Evolutionary conservation across 768 basidiomycete genomes (phyloP).

Genomic region (Gymnopilus dilepis): DNA sequence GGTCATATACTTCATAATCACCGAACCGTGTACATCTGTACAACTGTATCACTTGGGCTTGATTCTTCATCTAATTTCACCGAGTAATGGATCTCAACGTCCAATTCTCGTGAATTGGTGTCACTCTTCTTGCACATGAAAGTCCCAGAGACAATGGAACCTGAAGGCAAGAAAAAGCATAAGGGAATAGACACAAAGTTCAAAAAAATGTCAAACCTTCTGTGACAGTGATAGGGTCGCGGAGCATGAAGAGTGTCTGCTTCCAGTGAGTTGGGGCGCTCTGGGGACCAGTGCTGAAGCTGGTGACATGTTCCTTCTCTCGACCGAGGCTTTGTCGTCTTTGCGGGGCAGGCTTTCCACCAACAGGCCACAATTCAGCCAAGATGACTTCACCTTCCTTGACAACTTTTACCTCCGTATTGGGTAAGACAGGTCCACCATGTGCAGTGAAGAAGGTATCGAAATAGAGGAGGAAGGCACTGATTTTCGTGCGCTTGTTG

Average conservation of each 20-base stretch:
- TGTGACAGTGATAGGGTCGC: slow-evolving; percentile 74
- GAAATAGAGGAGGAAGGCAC: slow-evolving; percentile 89
- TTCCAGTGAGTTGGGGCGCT: slow-evolving; percentile 96
- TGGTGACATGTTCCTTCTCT: slow-evolving; percentile 56
- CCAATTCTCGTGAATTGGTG: slow-evolving; percentile 84
- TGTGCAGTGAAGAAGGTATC: slow-evolving; percentile 86
- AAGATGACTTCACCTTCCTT: slow-evolving; percentile 64
- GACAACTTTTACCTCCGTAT: slow-evolving; percentile 57
- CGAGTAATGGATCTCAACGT: slow-evolving; percentile 88
- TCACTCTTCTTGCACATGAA: slow-evolving; percentile 85
- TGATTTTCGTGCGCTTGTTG: slow-evolving; percentile 65
- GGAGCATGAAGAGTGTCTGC: slow-evolving; percentile 88
- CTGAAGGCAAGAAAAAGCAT: slow-evolving; percentile 41
- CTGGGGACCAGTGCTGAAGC: slow-evolving; percentile 90
- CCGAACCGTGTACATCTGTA: slow-evolving; percentile 83
- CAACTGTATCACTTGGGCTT: slow-evolving; percentile 47
- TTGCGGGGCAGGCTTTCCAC: slow-evolving; percentile 63
- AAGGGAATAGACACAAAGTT: too few relatives aligned
- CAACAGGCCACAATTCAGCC: slow-evolving; percentile 84
- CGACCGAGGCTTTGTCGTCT: slow-evolving; percentile 63
- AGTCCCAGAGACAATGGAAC: slow-evolving; percentile 74
- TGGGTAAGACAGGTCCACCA: slow-evolving; percentile 57
- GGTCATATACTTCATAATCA: slow-evolving; percentile 33
- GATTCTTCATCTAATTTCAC: slow-evolving; percentile 48
- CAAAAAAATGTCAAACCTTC: too few relatives aligned